phyloP scores from a whole-genome alignment of 2,329 filamentous ascomycete species.

The Orbilia blumenaviensis region DNA sequence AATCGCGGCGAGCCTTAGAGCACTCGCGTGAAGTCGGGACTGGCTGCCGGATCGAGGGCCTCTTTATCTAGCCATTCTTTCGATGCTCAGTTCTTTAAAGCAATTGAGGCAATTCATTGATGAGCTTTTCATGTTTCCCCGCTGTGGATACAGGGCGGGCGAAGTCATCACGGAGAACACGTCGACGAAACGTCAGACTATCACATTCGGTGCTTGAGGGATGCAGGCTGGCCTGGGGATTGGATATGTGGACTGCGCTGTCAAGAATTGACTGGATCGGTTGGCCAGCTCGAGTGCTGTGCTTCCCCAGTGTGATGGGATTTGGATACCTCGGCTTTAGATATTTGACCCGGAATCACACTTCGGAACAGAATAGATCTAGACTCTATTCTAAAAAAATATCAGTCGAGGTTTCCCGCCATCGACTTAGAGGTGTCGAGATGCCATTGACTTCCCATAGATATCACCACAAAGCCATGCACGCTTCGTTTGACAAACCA shows the following conservation, averaged over 20 bases:
- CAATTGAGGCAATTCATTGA: slow-evolving; percentile 19
- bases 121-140: slow-evolving; percentile 7
- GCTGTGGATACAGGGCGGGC: slow-evolving; percentile 11
- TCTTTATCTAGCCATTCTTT: slow-evolving; percentile 37
- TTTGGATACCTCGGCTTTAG: slow-evolving; percentile 31
- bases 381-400: background rate
- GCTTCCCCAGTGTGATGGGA: slow-evolving; percentile 2
- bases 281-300: background rate
- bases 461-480: background rate
- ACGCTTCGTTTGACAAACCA: background rate
- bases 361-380: background rate
- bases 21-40: background rate
- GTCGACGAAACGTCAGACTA: slow-evolving; percentile 36
- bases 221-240: slow-evolving; percentile 19
- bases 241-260: slow-evolving; percentile 44
- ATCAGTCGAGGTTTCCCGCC: background rate
- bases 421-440: background rate
- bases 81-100: slow-evolving; percentile 1
- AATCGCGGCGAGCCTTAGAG: slow-evolving; percentile 19
- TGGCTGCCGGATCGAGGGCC: background rate
- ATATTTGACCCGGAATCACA: slow-evolving; percentile 1
- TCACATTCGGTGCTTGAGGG: slow-evolving; percentile 25
- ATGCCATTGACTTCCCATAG: background rate
- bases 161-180: slow-evolving; percentile 32
- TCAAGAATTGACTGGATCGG: slow-evolving; percentile 49